Evolutionary conservation across 2,329 filamentous ascomycete genomes (phyloP), one percentile per base, ranked within the genome.

Genomic region (Venturia nashicola): DNA sequence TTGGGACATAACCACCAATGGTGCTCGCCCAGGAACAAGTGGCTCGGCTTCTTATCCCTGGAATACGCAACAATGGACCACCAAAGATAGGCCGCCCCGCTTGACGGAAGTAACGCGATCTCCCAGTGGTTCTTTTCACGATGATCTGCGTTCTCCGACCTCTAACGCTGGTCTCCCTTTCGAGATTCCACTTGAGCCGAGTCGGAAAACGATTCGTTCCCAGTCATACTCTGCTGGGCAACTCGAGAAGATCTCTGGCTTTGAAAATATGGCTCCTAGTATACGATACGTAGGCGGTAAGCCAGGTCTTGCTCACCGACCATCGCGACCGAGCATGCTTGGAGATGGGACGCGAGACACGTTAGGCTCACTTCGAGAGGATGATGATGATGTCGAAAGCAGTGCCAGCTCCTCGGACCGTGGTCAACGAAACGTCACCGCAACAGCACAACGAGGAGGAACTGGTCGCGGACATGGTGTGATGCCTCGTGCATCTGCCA

Each of bases 211-310:
- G 0, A 94, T 96, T 70, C 87, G 94, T 54, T 99, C 94, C 6
- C 91, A 97, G 74, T 97, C 94, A 5, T 97, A 97, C 75, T 97
- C 93, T 0, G 93, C 96, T 59, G 92, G 92, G 5, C 92, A 97
- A 72, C 80, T 91, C 66, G 91, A 96, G 62, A 83, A 71, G 39
- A 62, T 55, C 5, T 42, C 59, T 32, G 55, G 55, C 18, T 23
- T 44, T 9, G 48, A 60, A 32, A 42, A 43, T 18, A 39, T 61
- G 18, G 34, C 39, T 27, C 61, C 48, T 3, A 46, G 59, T 39
- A 14, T 36, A 36, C 16, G 62, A 32, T 61, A 59, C 16, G 16
- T 86, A 0, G 89, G 93, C 65, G 76, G 76, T 1, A 65, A 67
- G 71, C 44, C 62, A 16, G 51, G 57, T 20, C 27, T 61, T 32